Evolutionary conservation across 2,329 filamentous ascomycete genomes (phyloP).

Genomic region (Venturia carpophila): DNA sequence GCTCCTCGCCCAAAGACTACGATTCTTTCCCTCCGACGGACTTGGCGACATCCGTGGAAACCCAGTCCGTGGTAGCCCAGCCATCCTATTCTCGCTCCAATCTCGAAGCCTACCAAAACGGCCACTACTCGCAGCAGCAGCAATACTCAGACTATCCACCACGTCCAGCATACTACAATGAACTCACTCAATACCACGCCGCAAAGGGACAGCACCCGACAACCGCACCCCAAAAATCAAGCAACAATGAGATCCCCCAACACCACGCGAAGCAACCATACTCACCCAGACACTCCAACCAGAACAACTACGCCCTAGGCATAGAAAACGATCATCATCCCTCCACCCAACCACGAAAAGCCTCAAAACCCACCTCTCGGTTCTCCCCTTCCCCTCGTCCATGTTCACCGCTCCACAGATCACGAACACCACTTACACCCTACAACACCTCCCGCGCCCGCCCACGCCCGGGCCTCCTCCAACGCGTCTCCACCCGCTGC

Average conservation of each 20-base stretch:
- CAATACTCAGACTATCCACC: background rate
- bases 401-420: background rate
- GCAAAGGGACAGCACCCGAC: background rate
- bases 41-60: background rate
- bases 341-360: background rate
- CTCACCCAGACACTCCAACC: background rate
- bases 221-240: background rate
- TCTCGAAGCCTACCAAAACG: background rate
- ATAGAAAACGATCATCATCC: background rate
- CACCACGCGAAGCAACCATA: background rate
- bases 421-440: background rate
- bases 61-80: background rate
- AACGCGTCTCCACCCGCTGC: conserved; percentile 7
- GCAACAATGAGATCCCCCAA: background rate
- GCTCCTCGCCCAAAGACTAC: background rate
- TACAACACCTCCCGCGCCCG: conserved; percentile 1
- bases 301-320: background rate
- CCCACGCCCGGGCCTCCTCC: background rate
- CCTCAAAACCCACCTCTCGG: background rate
- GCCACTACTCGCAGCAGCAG: background rate
- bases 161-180: background rate
- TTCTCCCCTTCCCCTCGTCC: background rate
- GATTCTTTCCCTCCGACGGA: background rate
- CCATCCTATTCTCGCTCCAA: background rate
- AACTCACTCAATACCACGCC: background rate